Evolutionary conservation across 441 rosid genomes (phyloP).

Genomic region (Croton laevigatus): DNA sequence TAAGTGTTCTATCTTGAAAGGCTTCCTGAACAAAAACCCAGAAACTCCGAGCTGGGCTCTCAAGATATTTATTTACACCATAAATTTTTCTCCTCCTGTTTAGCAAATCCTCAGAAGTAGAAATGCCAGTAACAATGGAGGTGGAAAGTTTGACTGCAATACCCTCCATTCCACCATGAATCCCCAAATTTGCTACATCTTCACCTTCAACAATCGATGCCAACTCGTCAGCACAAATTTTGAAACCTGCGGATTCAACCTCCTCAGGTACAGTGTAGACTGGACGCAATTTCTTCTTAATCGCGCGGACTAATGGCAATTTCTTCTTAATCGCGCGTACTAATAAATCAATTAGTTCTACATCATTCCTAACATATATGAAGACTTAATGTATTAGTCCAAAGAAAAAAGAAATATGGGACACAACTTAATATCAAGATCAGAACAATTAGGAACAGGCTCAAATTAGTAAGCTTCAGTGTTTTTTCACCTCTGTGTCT

Average conservation of each 20-base stretch:
- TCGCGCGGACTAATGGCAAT: no score
- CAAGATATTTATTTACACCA: constrained; percentile 75
- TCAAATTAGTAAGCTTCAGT: no score
- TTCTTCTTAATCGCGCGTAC: no score
- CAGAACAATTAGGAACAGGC: no score
- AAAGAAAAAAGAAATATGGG: no score
- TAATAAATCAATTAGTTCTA: no score
- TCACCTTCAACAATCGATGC: constrained; percentile 78
- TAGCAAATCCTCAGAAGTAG: constrained; percentile 31
- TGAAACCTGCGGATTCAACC: constrained; percentile 74
- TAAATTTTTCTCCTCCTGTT: constrained; percentile 53
- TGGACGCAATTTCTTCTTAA: no score
- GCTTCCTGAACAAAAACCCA: constrained; percentile 56
- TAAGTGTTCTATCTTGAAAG: constrained; percentile 42
- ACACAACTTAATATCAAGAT: no score
- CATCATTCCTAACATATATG: no score
- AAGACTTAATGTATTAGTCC: no score
- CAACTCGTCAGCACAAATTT: constrained; percentile 71
- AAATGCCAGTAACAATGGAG: constrained; percentile 51
- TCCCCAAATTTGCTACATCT: constrained; percentile 60
- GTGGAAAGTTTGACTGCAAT: constrained; percentile 63
- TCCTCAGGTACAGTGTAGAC: constrained; percentile 63
- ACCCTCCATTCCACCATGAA: constrained; percentile 73
- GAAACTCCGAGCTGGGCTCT: constrained; percentile 48
- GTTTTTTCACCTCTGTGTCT: no score